Evolutionary conservation across 495 filamentous ascomycete genomes (phyloP).

Genomic region (Penicillium canariense): DNA sequence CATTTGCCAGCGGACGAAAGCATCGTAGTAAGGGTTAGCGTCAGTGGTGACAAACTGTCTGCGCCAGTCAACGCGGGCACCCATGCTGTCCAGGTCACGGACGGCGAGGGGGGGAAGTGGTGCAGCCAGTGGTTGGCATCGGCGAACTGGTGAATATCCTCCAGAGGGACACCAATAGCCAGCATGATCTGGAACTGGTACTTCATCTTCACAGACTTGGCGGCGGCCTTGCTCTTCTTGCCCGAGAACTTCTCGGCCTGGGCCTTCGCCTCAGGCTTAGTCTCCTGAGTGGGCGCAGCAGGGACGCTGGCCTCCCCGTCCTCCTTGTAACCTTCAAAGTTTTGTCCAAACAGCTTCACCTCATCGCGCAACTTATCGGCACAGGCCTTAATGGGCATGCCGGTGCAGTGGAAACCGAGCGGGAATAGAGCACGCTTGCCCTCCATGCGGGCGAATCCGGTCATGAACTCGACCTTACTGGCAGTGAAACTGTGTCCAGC

Average conservation of each 20-base stretch:
- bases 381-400: constrained; percentile 97
- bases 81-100: constrained; percentile 78
- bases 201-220: constrained; percentile 86
- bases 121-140: constrained; percentile 85
- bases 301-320: constrained; percentile 50
- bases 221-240: constrained; percentile 91
- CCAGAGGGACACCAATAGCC: constrained; percentile 73
- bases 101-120: constrained; percentile 84
- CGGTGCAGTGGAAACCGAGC: constrained; percentile 92
- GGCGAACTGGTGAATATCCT: constrained; percentile 89
- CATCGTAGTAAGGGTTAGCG: constrained; percentile 94
- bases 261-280: constrained; percentile 61
- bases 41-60: constrained; percentile 91
- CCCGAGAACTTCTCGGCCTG: constrained; percentile 89
- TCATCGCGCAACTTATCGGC: constrained; percentile 93
- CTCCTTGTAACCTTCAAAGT: constrained; percentile 74
- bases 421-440: constrained; percentile 85
- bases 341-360: constrained; percentile 80
- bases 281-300: constrained; percentile 45
- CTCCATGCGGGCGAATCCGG: constrained; percentile 82
- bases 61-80: constrained; percentile 88
- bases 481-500: constrained; percentile 89
- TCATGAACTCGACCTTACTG: constrained; percentile 86
- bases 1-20: constrained; percentile 98
- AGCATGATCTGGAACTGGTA: constrained; percentile 91